phyloP scores from a whole-genome alignment of 2,329 filamentous ascomycete species.

The Neonectria sp. region DNA sequence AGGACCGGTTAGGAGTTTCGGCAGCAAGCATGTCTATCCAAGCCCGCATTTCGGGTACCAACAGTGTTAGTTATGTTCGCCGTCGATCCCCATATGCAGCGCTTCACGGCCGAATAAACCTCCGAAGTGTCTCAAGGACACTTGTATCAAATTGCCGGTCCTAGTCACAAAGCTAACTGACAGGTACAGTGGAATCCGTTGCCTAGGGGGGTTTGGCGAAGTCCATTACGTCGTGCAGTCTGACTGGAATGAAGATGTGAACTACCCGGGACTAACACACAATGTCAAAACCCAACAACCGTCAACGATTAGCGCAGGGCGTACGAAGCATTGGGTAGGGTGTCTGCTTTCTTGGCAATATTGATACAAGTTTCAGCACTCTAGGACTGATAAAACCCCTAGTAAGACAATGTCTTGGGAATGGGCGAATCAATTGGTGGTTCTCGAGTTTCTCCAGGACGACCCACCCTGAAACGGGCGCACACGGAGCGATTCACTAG shows the following conservation, averaged over 20 bases:
- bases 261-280: not conserved
- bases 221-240: not conserved
- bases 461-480: conserved; percentile 1
- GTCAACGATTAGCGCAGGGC: not conserved
- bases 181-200: not conserved
- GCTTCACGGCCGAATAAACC: not conserved
- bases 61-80: not conserved
- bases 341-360: not conserved
- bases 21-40: not conserved
- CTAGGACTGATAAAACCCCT: not conserved
- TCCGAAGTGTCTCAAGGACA: not conserved
- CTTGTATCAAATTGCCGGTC: not conserved
- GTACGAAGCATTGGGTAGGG: not conserved
- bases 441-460: not conserved
- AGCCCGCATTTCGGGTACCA: not conserved
- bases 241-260: not conserved
- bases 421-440: conserved; percentile 6
- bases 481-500: not conserved
- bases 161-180: not conserved
- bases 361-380: not conserved
- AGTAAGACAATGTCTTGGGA: not conserved
- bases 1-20: not conserved
- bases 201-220: not conserved
- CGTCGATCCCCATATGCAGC: not conserved
- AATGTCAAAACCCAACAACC: not conserved